A percentile compares a stretch with the other conserved stretches of the same genome.
These are phyloP conservation scores for Strobilomyces echinocephalus DNA, from an alignment of 768 basidiomycete species.

Conservation along the genomic window DNA sequence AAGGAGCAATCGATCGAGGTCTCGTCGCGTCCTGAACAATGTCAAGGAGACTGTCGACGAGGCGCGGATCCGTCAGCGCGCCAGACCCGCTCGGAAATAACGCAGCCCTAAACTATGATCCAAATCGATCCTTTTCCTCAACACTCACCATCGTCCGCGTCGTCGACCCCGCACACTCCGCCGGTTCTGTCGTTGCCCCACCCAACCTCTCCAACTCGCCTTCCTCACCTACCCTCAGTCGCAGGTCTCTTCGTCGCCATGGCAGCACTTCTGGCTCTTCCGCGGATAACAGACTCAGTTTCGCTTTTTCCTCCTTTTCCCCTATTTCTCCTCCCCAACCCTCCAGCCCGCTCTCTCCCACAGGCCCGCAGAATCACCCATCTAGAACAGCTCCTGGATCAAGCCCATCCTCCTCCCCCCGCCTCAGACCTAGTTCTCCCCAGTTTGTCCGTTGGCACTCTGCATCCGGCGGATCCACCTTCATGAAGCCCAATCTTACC, in stretches of 20 bases:
- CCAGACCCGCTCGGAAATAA: slow-evolving; percentile 64
- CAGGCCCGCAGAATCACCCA: slow-evolving; percentile 30
- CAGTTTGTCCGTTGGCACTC: slow-evolving; percentile 28
- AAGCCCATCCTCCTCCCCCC: slow-evolving; percentile 38
- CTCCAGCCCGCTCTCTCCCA: slow-evolving; percentile 18
- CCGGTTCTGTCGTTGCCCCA: slow-evolving; percentile 22
- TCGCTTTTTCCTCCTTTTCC: slow-evolving; percentile 65
- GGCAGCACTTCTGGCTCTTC: slow-evolving; percentile 28
- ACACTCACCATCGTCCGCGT: slow-evolving; percentile 75
- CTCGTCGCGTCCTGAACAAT: slow-evolving; percentile 6
- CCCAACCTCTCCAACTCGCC: slow-evolving; percentile 25
- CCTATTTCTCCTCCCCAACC: slow-evolving; percentile 19
- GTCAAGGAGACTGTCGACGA: slow-evolving; percentile 40
- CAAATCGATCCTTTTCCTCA: slow-evolving; percentile 52
- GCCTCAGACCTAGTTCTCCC: slow-evolving; percentile 48
- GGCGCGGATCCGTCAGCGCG: slow-evolving; percentile 67
- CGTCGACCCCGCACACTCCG: slow-evolving; percentile 28
- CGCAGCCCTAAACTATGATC: slow-evolving; percentile 47
- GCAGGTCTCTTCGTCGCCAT: slow-evolving; percentile 30
- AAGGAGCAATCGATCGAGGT: slow-evolving; percentile 1
- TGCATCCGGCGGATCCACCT: slow-evolving; percentile 31
- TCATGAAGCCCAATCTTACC: slow-evolving; percentile 48
- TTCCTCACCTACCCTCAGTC: slow-evolving; percentile 24
- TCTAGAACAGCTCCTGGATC: slow-evolving; percentile 24
- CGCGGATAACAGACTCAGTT: slow-evolving; percentile 44